Evolutionary conservation across 306 rosid species (phyloP), one percentile per base, ranked within the genome.

Genomic region (Vigna unguiculata): DNA sequence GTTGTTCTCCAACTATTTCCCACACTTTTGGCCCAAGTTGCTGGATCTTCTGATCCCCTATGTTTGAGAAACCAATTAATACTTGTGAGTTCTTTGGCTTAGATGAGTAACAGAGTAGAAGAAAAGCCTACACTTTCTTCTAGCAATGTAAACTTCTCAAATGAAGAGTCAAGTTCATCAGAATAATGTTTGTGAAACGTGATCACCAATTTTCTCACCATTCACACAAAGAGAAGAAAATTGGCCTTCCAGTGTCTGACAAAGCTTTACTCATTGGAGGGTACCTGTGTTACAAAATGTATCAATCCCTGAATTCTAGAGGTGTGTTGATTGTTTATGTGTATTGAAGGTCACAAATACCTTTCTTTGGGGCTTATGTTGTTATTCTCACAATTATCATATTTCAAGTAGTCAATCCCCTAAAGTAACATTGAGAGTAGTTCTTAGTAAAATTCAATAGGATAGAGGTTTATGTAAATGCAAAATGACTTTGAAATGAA

Each of bases 1-100:
- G 97, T 90, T 54, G 97, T 92, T 85, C 95, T 90, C 97, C 97
- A 92, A 75, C 93, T 92, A 69, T 92, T 90, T 61, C 91, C 97
- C 21, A 92, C 80, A 45, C 72, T 79, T 28, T 57, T 71, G 12
- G 86, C 97, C 97, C 95, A 88, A 46, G 83, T 84, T 53, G 93
- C 90, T 1, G 97, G 95, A 20, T 91, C 90, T 77, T 86, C 90
- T 11, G 47, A 34, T 75, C 97, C 97, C 97, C 97, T 90, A 8
- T 20, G 67, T 54, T 64, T 69, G 57, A 83, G 67, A 83, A 57
- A 65, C 14, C 65, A 78, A 34, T 20, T 63, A 15, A 63, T 66
- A 52, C 40, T 47, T 14, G 25, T 20, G 66, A 4, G 38, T 8
- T 36, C 20, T 58, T 69, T 57, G 8, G 41, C 53, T 66, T 24